phyloP scores from a whole-genome alignment of 129 eudicot species.

The Erigeron canadensis region DNA sequence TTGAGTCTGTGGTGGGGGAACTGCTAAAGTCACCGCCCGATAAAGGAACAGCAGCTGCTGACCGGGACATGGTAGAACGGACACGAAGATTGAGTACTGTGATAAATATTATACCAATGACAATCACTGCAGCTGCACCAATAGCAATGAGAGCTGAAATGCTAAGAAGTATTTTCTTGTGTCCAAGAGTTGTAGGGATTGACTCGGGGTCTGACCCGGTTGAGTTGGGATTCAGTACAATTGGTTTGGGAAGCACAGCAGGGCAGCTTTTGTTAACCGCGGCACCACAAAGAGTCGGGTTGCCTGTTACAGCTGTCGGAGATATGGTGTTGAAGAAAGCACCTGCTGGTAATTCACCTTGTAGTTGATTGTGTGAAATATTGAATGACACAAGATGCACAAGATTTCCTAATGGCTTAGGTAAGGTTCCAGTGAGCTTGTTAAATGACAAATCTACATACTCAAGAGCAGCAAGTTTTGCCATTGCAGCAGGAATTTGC shows the following conservation, averaged over 20 bases:
- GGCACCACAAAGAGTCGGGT: slow-evolving; percentile 88
- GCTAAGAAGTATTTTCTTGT: slow-evolving; percentile 70
- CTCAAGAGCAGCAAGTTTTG: slow-evolving; percentile 64
- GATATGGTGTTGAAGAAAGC: slow-evolving; percentile 84
- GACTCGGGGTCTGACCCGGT: slow-evolving; percentile 55
- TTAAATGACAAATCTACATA: slow-evolving; percentile 78
- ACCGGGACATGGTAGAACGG: slow-evolving; percentile 53
- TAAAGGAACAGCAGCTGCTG: slow-evolving; percentile 62
- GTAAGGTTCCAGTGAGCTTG: slow-evolving; percentile 71
- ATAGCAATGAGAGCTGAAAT: slow-evolving; percentile 90
- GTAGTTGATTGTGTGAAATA: slow-evolving; percentile 79
- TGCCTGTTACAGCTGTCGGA: slow-evolving; percentile 68
- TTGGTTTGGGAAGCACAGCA: slow-evolving; percentile 82
- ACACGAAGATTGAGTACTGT: slow-evolving; percentile 88
- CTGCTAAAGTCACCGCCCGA: slow-evolving; percentile 78
- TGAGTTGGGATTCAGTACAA: slow-evolving; percentile 85
- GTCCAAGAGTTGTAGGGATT: slow-evolving; percentile 46
- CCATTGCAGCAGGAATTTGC: slow-evolving; percentile 55
- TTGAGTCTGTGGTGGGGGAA: slow-evolving; percentile 65
- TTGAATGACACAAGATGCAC: slow-evolving; percentile 66
- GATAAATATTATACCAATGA: slow-evolving; percentile 77
- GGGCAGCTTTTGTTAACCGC: slow-evolving; percentile 65
- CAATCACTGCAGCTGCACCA: slow-evolving; percentile 85
- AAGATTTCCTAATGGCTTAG: slow-evolving; percentile 78
- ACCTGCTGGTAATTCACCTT: slow-evolving; percentile 90